phyloP scores from a whole-genome alignment of 1,284 basidiomycete species.

The Exsudoporus floridanus region DNA sequence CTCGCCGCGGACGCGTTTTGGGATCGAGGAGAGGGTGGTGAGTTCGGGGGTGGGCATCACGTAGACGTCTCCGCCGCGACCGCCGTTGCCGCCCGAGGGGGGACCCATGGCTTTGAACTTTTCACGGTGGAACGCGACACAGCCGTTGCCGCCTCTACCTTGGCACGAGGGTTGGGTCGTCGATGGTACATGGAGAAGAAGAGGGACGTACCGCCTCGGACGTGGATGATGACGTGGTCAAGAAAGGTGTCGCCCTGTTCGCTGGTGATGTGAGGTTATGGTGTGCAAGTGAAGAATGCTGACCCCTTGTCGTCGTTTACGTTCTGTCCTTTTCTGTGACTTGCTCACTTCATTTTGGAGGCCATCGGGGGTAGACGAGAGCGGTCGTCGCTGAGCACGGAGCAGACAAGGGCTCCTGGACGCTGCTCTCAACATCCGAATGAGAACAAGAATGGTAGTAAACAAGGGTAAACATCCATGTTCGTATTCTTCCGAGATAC shows the following conservation, averaged over 20 bases:
- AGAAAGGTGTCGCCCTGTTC: constrained; percentile 75
- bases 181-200: not conserved
- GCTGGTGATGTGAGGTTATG: constrained; percentile 11
- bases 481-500: too few species aligned
- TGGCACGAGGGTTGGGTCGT: constrained; percentile 12
- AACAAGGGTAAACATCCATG: constrained; percentile 19
- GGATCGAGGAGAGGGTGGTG: constrained; percentile 74
- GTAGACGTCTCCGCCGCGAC: constrained; percentile 84
- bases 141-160: constrained; percentile 84
- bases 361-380: not conserved
- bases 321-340: constrained; percentile 59
- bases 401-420: not conserved
- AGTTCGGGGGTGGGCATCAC: constrained; percentile 74
- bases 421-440: constrained; percentile 17
- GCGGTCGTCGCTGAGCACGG: not conserved
- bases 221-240: constrained; percentile 75
- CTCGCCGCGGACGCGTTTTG: constrained; percentile 65
- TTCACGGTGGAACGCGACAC: constrained; percentile 81
- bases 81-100: constrained; percentile 89
- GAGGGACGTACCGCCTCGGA: constrained; percentile 63
- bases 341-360: not conserved
- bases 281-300: constrained; percentile 22
- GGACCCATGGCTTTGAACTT: constrained; percentile 78
- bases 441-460: not conserved
- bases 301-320: constrained; percentile 73